Evolutionary conservation across 2,329 filamentous ascomycete genomes (phyloP).

Genomic region (Metarhizium robertsii): DNA sequence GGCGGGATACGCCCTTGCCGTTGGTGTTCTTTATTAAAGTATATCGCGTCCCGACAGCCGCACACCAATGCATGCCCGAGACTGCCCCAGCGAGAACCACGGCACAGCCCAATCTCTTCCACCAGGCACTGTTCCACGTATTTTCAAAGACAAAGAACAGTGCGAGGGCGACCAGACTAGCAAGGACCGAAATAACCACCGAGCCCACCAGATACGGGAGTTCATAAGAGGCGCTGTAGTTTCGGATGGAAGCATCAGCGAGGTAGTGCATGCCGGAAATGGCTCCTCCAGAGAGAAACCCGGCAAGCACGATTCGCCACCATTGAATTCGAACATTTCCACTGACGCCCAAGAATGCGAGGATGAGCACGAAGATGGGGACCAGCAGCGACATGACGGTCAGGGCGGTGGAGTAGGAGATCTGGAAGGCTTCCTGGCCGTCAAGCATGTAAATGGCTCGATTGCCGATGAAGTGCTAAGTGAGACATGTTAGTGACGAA

Average conservation of each 20-base stretch:
- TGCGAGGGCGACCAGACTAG: conserved; percentile 58
- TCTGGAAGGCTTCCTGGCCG: conserved; percentile 53
- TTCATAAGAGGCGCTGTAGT: conserved; percentile 58
- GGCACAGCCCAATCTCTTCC: conserved; percentile 60
- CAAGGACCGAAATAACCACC: conserved; percentile 59
- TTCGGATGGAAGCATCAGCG: conserved; percentile 68
- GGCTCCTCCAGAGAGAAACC: conserved; percentile 61
- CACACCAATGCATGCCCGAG: conserved; percentile 81
- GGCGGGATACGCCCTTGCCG: conserved; percentile 8
- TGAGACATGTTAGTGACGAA: neutral
- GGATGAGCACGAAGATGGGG: conserved; percentile 61
- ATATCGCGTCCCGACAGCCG: conserved; percentile 61
- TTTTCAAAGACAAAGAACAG: conserved; percentile 70
- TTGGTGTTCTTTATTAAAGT: conserved; percentile 35
- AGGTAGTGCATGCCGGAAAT: conserved; percentile 82
- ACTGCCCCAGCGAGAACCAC: conserved; percentile 64
- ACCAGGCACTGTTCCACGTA: conserved; percentile 68
- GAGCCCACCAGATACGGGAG: conserved; percentile 54
- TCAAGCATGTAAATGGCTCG: conserved; percentile 61
- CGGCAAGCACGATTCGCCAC: conserved; percentile 50
- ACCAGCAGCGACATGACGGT: conserved; percentile 71
- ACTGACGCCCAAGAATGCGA: conserved; percentile 64
- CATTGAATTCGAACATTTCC: conserved; percentile 45
- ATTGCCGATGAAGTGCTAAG: conserved; percentile 54
- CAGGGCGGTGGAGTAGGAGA: conserved; percentile 61